A percentile compares a stretch with the other conserved stretches of the same genome.
These are phyloP conservation scores for Talaromyces ruber DNA, from an alignment of 495 filamentous ascomycete genomes.

Conservation along the genomic window DNA sequence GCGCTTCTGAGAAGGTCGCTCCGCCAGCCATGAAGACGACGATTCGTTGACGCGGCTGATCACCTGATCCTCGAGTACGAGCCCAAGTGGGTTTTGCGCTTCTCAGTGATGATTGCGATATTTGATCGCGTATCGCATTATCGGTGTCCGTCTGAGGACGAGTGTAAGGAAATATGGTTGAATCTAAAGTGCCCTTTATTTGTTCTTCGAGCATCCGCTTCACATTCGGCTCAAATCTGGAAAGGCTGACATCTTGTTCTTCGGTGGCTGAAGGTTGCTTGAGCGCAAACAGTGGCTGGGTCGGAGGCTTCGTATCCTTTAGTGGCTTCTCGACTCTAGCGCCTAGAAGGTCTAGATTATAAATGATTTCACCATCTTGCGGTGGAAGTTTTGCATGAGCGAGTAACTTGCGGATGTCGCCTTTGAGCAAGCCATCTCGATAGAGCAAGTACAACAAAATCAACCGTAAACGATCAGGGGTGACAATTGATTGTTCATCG, in stretches of 20 bases:
- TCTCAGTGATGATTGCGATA: constrained; percentile 68
- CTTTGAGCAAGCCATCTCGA: constrained; percentile 77
- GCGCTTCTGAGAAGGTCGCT: constrained; percentile 82
- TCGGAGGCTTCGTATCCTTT: constrained; percentile 62
- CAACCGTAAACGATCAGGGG: constrained; percentile 71
- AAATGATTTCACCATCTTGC: constrained; percentile 60
- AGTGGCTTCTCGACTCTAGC: constrained; percentile 63
- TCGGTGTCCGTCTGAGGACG: constrained; percentile 65
- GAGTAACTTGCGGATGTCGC: constrained; percentile 77
- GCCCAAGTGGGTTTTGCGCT: constrained; percentile 95
- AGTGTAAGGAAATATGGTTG: constrained; percentile 66
- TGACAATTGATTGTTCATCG: constrained; percentile 65
- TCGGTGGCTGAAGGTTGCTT: constrained; percentile 40
- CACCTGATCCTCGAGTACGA: constrained; percentile 60
- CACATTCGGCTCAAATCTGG: constrained; percentile 42
- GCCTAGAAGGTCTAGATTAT: constrained; percentile 77
- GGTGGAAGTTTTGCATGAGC: constrained; percentile 72
- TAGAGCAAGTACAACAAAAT: constrained; percentile 80
- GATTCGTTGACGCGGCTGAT: constrained; percentile 81
- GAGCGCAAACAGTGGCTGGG: constrained; percentile 57
- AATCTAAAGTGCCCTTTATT: constrained; percentile 45
- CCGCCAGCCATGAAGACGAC: constrained; percentile 96
- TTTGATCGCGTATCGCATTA: constrained; percentile 40
- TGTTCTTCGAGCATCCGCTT: constrained; percentile 66
- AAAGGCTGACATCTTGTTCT: constrained; percentile 44